These are phyloP conservation scores for Poronia punctata DNA, from an alignment of 495 filamentous ascomycete genomes.

Conservation along the genomic window DNA sequence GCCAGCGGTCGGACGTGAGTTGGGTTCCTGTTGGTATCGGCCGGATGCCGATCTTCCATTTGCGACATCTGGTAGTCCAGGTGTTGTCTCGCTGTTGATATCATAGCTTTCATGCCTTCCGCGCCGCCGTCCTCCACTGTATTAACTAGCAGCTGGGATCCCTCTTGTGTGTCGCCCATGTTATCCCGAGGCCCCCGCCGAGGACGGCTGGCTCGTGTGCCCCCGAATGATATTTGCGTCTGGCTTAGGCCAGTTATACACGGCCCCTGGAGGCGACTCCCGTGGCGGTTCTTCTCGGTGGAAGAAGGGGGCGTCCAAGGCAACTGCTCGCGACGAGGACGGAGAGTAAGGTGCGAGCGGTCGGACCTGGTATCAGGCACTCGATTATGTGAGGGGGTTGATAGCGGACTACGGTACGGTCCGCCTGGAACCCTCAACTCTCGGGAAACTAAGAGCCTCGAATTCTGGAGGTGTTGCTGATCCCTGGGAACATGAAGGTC, in stretches of 20 bases:
- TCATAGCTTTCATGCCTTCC: not conserved
- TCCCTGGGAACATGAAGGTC: conserved; percentile 22
- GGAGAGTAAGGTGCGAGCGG: conserved; percentile 2
- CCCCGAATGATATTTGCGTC: conserved; percentile 16
- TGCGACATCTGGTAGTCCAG: conserved; percentile 11
- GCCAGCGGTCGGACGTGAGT: not conserved
- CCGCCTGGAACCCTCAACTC: conserved; percentile 12
- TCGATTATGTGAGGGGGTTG: conserved; percentile 8
- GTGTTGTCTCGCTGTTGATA: conserved; percentile 4
- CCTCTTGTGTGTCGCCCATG: not conserved
- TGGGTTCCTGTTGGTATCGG: not conserved
- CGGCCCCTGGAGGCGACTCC: not conserved
- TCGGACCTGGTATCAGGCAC: not conserved
- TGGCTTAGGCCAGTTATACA: conserved; percentile 13
- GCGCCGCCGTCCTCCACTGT: not conserved
- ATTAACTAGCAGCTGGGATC: not conserved
- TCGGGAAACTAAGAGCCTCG: not conserved
- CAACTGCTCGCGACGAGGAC: conserved; percentile 5
- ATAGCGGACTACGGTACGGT: conserved; percentile 20
- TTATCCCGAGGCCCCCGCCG: not conserved
- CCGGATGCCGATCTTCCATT: conserved; percentile 19
- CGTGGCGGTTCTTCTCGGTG: not conserved
- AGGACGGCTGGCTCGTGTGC: not conserved
- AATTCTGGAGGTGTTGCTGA: conserved; percentile 4
- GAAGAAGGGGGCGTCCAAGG: conserved; percentile 24